Evolutionary conservation across 148 eudicot genomes (phyloP).

Genomic region (Silene latifolia): DNA sequence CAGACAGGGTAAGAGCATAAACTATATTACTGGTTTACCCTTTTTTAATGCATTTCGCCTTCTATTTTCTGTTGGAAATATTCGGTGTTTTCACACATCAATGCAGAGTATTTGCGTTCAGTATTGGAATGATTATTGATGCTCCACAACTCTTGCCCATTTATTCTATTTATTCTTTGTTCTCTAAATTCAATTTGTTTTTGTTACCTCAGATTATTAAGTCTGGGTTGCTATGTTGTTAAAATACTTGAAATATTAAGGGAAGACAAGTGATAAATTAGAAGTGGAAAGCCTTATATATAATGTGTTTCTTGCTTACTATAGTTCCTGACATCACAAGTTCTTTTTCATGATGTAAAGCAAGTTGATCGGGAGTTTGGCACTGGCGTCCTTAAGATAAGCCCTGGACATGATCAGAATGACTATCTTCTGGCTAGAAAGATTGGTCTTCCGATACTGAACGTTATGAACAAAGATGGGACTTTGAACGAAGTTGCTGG

Average conservation of each 20-base stretch:
- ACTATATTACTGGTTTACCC: background rate
- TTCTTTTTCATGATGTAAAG: slow-evolving; percentile 36
- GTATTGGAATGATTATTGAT: background rate
- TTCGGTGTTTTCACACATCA: background rate
- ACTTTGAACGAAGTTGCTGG: slow-evolving; percentile 94
- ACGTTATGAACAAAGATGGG: slow-evolving; percentile 95
- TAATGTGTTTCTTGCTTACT: background rate
- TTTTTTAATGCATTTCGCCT: background rate
- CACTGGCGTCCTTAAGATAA: slow-evolving; percentile 94
- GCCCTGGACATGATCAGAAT: slow-evolving; percentile 99
- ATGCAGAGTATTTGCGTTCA: background rate
- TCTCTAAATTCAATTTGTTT: background rate
- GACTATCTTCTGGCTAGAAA: slow-evolving; percentile 95
- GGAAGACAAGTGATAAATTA: background rate
- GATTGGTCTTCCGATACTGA: slow-evolving; percentile 91
- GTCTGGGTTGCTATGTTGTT: background rate
- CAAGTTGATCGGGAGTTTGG: slow-evolving; percentile 93
- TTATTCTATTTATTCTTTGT: background rate
- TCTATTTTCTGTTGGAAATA: background rate
- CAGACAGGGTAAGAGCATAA: slow-evolving; percentile 54
- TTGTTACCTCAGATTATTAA: background rate
- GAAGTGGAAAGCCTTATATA: background rate
- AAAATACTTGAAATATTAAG: too few species aligned
- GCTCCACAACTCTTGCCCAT: background rate
- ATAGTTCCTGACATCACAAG: background rate